These are phyloP conservation scores for Myriangium duriaei DNA, from an alignment of 2,329 filamentous ascomycete species.

Conservation along the genomic window DNA sequence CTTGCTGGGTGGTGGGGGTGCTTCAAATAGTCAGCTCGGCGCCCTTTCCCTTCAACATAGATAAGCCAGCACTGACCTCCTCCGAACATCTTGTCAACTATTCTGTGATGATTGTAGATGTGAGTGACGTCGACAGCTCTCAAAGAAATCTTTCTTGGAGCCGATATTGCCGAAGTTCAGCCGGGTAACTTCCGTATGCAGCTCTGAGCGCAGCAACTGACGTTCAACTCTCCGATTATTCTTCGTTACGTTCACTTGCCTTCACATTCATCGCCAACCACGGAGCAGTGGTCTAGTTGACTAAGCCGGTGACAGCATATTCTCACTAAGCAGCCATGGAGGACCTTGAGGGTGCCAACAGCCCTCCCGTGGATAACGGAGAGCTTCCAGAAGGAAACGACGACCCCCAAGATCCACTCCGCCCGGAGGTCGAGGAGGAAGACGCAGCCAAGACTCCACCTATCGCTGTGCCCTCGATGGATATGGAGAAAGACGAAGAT, in stretches of 20 bases:
- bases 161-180: not conserved
- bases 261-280: too few species aligned
- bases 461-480: conserved; percentile 29
- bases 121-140: conserved; percentile 4
- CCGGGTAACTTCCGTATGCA: not conserved
- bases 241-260: too few species aligned
- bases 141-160: not conserved
- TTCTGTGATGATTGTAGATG: not conserved
- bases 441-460: conserved; percentile 31
- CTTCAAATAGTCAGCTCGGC: conserved; percentile 28
- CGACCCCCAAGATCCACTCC: conserved; percentile 33
- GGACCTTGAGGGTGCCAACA: conserved; percentile 16
- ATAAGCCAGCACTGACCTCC: conserved; percentile 37
- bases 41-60: conserved; percentile 7
- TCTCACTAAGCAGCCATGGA: conserved; percentile 13
- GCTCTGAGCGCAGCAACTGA: too few species aligned
- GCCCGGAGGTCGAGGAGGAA: conserved; percentile 37
- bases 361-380: conserved; percentile 27
- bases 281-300: too few species aligned
- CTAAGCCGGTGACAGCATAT: too few species aligned
- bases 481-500: conserved; percentile 32
- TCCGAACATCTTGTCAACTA: conserved; percentile 45
- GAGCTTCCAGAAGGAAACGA: conserved; percentile 35
- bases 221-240: too few species aligned
- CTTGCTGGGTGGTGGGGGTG: conserved; percentile 56